A percentile compares a stretch with the other conserved stretches of the same genome.
phyloP scores from a whole-genome alignment of 2,329 filamentous ascomycete genomes.

The Aspergillus alliaceus region DNA sequence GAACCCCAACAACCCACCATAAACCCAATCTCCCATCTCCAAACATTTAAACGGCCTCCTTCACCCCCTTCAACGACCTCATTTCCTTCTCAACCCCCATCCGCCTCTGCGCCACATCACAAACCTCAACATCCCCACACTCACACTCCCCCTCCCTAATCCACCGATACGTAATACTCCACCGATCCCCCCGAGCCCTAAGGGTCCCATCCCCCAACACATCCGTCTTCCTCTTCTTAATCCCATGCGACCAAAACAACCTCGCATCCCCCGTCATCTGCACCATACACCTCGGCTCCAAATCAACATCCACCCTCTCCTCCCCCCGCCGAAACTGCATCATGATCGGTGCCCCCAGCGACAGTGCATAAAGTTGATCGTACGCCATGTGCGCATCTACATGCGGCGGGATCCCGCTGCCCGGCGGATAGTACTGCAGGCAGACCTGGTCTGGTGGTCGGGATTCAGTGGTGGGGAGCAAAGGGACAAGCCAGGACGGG shows the following conservation, averaged over 20 bases:
- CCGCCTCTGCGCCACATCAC: conserved; percentile 53
- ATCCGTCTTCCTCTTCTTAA: conserved; percentile 56
- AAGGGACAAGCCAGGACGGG: conserved; percentile 52
- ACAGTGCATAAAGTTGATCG: conserved; percentile 37
- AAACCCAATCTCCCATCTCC: too few relatives aligned
- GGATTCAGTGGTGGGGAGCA: conserved; percentile 48
- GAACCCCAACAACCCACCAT: too few relatives aligned
- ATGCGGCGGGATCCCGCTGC: conserved; percentile 61
- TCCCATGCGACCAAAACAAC: conserved; percentile 58
- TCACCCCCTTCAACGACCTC: conserved; percentile 22
- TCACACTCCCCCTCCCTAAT: conserved; percentile 50
- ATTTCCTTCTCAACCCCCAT: conserved; percentile 53
- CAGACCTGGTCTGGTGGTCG: conserved; percentile 59
- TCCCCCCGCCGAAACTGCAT: conserved; percentile 34
- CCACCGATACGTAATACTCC: conserved; percentile 60
- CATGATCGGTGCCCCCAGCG: conserved; percentile 30
- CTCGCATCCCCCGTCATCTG: conserved; percentile 52
- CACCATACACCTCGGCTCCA: conserved; percentile 53
- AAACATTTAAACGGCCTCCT: too few relatives aligned
- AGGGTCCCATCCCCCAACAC: conserved; percentile 48
- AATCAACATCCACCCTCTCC: conserved; percentile 46
- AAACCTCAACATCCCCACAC: conserved; percentile 52
- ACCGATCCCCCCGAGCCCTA: conserved; percentile 46
- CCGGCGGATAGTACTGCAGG: conserved; percentile 61
- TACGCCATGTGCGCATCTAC: conserved; percentile 58